Evolutionary conservation across 2,329 filamentous ascomycete genomes (phyloP).

Genomic region (Dactylellina leptospora): DNA sequence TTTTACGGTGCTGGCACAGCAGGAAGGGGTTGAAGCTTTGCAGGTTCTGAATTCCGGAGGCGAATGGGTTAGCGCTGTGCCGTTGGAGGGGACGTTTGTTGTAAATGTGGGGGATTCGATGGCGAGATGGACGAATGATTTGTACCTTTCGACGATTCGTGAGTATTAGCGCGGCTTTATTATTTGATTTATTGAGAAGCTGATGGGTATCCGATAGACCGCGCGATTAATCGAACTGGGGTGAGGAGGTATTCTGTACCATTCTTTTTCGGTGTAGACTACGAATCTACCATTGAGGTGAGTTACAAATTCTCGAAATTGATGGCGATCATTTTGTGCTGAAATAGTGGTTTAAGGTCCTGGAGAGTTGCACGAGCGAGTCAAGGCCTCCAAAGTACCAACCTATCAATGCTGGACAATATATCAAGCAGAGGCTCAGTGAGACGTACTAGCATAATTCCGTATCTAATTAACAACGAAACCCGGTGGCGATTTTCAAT

Average conservation of each 20-base stretch:
- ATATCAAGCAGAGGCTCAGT: conserved; percentile 47
- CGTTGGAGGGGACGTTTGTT: conserved; percentile 63
- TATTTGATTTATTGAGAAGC: not conserved
- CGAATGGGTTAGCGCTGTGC: conserved; percentile 54
- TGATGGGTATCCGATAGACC: conserved; percentile 28
- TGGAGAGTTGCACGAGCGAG: conserved; percentile 40
- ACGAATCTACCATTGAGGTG: conserved; percentile 59
- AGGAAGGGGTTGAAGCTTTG: conserved; percentile 54
- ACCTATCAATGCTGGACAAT: conserved; percentile 46
- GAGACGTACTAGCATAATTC: conserved; percentile 46
- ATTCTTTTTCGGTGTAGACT: conserved; percentile 68
- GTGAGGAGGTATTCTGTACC: conserved; percentile 68
- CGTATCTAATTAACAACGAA: too few species aligned
- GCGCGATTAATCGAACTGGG: conserved; percentile 59
- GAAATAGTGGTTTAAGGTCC: not conserved
- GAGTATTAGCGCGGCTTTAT: not conserved
- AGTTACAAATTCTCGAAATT: not conserved
- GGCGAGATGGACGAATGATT: conserved; percentile 65
- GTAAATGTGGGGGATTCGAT: conserved; percentile 67
- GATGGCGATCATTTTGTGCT: not conserved
- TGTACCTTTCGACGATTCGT: conserved; percentile 64
- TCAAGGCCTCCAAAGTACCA: conserved; percentile 28
- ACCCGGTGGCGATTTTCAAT: too few species aligned
- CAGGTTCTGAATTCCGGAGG: conserved; percentile 54
- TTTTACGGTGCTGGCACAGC: conserved; percentile 55